Evolutionary conservation across 345 rosid species (phyloP).

Genomic region (Citrus glauca): DNA sequence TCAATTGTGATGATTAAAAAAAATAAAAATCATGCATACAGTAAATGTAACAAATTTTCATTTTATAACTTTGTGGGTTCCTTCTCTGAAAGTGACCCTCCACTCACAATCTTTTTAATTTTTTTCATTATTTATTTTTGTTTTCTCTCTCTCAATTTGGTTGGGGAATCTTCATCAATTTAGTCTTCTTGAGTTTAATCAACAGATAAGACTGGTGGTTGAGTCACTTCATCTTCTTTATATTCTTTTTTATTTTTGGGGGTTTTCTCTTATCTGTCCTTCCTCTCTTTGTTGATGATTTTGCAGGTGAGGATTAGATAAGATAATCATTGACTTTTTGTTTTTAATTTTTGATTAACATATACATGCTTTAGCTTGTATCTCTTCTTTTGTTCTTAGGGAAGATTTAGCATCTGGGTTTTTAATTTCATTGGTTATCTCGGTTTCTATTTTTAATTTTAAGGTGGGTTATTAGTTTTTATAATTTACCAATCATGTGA

Average conservation of each 20-base stretch:
- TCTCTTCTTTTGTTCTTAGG: conserved; percentile 15
- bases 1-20: too few species aligned
- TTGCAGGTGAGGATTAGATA: conserved; percentile 8
- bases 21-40: too few species aligned
- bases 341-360: conserved; percentile 5
- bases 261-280: neutral
- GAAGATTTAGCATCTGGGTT: conserved; percentile 18
- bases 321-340: neutral
- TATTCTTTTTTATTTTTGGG: neutral
- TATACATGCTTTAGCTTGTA: neutral
- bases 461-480: neutral
- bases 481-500: neutral
- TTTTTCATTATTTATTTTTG: too few species aligned
- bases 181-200: conserved; percentile 11
- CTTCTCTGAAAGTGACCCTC: too few species aligned
- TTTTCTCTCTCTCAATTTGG: conserved; percentile 7
- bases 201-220: conserved; percentile 38
- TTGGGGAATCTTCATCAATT: conserved; percentile 28
- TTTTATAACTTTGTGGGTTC: too few species aligned
- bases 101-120: too few species aligned
- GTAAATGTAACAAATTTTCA: neutral
- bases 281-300: neutral
- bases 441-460: conserved; percentile 15
- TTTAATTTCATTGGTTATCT: conserved; percentile 11
- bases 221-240: conserved; percentile 31